Evolutionary conservation across 208 protist species (phyloP).

Genomic region (Crithidia bombi): DNA sequence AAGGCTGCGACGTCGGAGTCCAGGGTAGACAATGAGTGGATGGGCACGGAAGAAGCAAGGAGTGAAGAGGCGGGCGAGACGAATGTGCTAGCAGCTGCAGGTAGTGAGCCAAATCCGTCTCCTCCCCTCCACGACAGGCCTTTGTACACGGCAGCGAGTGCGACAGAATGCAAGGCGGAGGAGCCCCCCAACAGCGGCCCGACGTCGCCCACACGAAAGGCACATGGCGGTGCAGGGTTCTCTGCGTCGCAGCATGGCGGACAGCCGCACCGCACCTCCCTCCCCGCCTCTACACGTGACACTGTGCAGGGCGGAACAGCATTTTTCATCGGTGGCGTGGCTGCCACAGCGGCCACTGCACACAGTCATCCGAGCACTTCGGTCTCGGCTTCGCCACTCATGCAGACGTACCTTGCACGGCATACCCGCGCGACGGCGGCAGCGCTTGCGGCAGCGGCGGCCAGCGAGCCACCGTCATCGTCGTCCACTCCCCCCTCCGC

Average conservation of each 20-base stretch:
- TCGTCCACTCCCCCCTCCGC: too few relatives aligned
- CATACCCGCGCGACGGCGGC: constrained; percentile 9
- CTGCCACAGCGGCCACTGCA: background rate
- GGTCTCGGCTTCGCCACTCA: background rate
- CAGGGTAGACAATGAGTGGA: background rate
- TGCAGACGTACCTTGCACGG: constrained; percentile 16
- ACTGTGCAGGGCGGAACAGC: too few relatives aligned
- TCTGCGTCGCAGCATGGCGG: background rate
- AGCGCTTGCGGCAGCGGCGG: background rate
- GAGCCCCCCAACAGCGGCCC: background rate
- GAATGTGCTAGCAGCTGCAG: too few relatives aligned
- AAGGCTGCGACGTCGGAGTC: background rate
- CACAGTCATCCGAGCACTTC: background rate
- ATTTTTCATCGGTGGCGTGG: background rate
- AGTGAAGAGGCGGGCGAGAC: background rate
- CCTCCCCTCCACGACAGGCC: too few relatives aligned
- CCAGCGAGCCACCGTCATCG: too few relatives aligned
- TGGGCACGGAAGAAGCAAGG: too few relatives aligned
- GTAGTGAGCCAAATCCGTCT: too few relatives aligned
- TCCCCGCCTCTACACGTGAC: background rate
- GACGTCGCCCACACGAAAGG: background rate
- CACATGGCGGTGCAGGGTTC: background rate
- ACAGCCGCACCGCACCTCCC: background rate
- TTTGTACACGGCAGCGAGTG: background rate
- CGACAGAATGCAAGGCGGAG: background rate